Conservation (phyloP, 129 eudicot species). For the Arctium minus region DNA sequence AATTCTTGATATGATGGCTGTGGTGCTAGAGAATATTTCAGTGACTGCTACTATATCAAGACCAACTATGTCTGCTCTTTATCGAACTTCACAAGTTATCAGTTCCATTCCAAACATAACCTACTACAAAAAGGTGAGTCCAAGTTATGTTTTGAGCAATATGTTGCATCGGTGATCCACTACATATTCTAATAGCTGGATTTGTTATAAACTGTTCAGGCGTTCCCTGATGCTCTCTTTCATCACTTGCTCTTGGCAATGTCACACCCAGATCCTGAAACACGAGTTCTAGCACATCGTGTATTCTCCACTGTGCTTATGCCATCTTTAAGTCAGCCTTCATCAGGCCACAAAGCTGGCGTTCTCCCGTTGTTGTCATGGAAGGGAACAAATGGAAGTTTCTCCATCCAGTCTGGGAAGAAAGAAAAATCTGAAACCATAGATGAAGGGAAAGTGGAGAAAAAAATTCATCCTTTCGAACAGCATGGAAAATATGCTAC, state of each 20-base stretch:
- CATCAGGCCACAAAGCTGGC: conserved; percentile 24
- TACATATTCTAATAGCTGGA: conserved; percentile 4
- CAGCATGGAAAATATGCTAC: conserved; percentile 5
- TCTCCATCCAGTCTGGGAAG: background rate
- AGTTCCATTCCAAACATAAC: conserved; percentile 63
- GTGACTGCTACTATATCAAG: conserved; percentile 49
- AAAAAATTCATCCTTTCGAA: conserved; percentile 22
- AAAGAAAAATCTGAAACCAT: conserved; percentile 8
- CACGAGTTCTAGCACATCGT: conserved; percentile 68
- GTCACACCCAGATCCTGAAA: conserved; percentile 80
- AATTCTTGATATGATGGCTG: conserved; percentile 83
- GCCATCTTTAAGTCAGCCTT: conserved; percentile 48
- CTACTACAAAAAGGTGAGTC: conserved; percentile 57
- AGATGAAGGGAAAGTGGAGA: conserved; percentile 21
- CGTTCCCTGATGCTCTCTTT: conserved; percentile 81
- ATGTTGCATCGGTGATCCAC: background rate
- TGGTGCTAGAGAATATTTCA: conserved; percentile 69
- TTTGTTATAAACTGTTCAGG: conserved; percentile 36
- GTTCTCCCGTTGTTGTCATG: conserved; percentile 12
- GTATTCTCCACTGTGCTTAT: conserved; percentile 59
- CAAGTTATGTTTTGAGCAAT: conserved; percentile 15
- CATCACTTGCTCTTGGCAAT: conserved; percentile 80
- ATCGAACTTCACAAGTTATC: conserved; percentile 59
- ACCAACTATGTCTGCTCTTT: conserved; percentile 54
- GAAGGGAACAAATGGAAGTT: conserved; percentile 13